Evolutionary conservation across 2,329 filamentous ascomycete genomes (phyloP), one percentile per base, ranked within the genome.

Genomic region (Fusarium napiforme): DNA sequence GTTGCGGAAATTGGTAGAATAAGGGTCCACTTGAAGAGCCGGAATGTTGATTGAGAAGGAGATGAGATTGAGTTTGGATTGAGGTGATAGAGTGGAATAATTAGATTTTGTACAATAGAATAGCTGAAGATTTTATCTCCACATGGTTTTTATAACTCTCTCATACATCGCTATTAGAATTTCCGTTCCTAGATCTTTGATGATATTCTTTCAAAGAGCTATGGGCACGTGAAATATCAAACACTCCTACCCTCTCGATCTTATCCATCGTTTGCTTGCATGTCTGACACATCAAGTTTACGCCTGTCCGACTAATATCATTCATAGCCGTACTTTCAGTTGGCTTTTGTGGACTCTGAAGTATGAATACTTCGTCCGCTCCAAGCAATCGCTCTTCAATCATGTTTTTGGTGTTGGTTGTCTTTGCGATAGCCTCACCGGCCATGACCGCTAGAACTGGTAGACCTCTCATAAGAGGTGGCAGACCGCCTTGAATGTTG

Each of bases 381-480:
- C 72, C 71, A 4, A 75, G 43, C 4, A 77, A 49, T 7, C 64
- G 50, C 28, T 76, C 74, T 46, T 76, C 74, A 12, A 75, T n/a
- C 15, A 45, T 23, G 19, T 73, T 77, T 9, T 34, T 49, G 6
- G 47, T n/a, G 21, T 59, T 60, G 5, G 65, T 76, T 4, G 58
- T 60, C 61, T 75, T 73, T 1, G 69, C 57, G 21, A 74, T 50
- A 7, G 69, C 72, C 37, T 67, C 72, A 1, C 74, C 72, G 1
- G 74, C 72, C 36, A 76, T 42, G 7, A 76, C 55, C 15, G 71
- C 72, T 5, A 76, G 45, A 2, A 71, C 64, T 1, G 72, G 74
- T 28, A 77, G 70, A 15, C 64, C 67, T 57, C 75, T 67, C 36
- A 75, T 67, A 2, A 76, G 21, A 9, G 71, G 63, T 3, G 74